Conservation (phyloP, 352 stramenopile genomes). For the Plasmopara muralis region DNA sequence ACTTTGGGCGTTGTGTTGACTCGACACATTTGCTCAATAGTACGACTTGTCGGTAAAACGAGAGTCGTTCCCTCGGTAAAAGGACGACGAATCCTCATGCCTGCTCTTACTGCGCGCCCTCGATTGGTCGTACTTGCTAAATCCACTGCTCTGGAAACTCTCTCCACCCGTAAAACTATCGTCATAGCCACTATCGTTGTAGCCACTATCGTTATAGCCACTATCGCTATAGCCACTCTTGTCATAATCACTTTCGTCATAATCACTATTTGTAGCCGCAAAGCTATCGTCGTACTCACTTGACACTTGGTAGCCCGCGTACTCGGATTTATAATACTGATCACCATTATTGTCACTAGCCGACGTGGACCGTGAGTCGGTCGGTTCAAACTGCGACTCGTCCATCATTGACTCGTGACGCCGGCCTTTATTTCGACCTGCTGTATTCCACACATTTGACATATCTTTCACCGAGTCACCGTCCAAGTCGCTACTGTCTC, state of each 20-base stretch:
- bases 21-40: conserved; percentile 12
- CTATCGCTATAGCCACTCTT: not conserved
- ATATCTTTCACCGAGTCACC: conserved; percentile 40
- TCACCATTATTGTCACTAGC: conserved; percentile 16
- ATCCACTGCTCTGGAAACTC: conserved; percentile 35
- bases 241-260: conserved; percentile 15
- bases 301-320: conserved; percentile 26
- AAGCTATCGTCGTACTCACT: conserved; percentile 27
- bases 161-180: conserved; percentile 10
- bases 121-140: conserved; percentile 27
- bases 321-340: conserved; percentile 22
- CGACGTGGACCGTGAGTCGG: conserved; percentile 19
- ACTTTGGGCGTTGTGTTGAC: not conserved
- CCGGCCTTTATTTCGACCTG: conserved; percentile 12
- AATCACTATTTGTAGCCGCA: conserved; percentile 10
- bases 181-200: conserved; percentile 22
- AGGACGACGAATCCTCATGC: conserved; percentile 26
- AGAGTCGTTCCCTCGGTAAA: conserved; percentile 20
- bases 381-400: conserved; percentile 11
- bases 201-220: not conserved
- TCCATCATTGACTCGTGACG: conserved; percentile 12
- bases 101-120: conserved; percentile 8
- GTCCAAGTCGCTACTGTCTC: conserved; percentile 36
- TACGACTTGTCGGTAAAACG: conserved; percentile 29
- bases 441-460: conserved; percentile 29